Evolutionary conservation across 1,139 yeast species (phyloP).

Genomic region (Arxiozyma telluris): DNA sequence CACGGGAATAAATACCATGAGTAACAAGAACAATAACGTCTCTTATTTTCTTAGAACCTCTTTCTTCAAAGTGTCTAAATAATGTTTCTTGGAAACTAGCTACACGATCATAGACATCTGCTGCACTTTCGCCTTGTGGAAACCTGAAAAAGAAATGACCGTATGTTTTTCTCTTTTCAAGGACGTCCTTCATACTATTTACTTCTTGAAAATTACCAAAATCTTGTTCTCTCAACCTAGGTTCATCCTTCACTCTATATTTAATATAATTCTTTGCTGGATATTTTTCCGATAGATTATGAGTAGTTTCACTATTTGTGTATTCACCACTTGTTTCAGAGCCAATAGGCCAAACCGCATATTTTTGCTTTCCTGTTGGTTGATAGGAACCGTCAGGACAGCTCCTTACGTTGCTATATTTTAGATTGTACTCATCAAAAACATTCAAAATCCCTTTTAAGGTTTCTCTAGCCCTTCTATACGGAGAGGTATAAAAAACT

Average conservation of each 20-base stretch:
- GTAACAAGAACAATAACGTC: slow-evolving; percentile 70
- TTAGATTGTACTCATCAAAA: slow-evolving; percentile 36
- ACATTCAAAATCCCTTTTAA: slow-evolving; percentile 58
- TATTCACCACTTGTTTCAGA: slow-evolving; percentile 21
- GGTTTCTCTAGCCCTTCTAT: slow-evolving; percentile 72
- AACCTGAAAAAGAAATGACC: slow-evolving; percentile 89
- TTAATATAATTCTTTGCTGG: slow-evolving; percentile 37
- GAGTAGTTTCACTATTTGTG: slow-evolving; percentile 17
- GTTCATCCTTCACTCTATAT: slow-evolving; percentile 66
- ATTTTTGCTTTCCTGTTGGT: slow-evolving; percentile 18
- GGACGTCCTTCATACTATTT: slow-evolving; percentile 55
- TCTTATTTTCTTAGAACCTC: slow-evolving; percentile 17
- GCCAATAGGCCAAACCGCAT: slow-evolving; percentile 20
- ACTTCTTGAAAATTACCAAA: slow-evolving; percentile 76
- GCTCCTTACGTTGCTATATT: slow-evolving; percentile 9
- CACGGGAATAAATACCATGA: slow-evolving; percentile 91
- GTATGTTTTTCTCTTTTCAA: slow-evolving; percentile 73
- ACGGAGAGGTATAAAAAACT: slow-evolving; percentile 76
- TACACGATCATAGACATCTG: slow-evolving; percentile 85
- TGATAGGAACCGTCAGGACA: slow-evolving; percentile 13
- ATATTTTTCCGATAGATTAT: slow-evolving; percentile 5
- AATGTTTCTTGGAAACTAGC: slow-evolving; percentile 83
- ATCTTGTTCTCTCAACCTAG: slow-evolving; percentile 87
- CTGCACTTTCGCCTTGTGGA: slow-evolving; percentile 92
- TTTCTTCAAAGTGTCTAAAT: slow-evolving; percentile 61